phyloP scores from a whole-genome alignment of 139 green algal genomes.

The Chlorella vulgaris region DNA sequence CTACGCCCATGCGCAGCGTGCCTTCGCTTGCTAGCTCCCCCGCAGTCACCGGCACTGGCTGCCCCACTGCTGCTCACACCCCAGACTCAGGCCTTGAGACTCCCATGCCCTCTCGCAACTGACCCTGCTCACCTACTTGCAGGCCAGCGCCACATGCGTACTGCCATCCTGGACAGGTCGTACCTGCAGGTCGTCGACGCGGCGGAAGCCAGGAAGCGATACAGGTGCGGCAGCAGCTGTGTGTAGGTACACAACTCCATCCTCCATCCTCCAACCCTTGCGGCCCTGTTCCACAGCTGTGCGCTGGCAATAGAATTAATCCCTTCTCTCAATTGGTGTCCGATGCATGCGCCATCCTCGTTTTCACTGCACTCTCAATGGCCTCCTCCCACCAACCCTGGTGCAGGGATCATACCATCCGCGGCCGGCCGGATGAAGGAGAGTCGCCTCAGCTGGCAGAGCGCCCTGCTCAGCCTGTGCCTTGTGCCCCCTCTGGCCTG shows the following conservation, averaged over 20 bases:
- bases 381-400: too few species aligned
- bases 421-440: background rate
- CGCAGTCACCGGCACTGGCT: too few species aligned
- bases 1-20: too few species aligned
- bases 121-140: background rate
- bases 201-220: slow-evolving; percentile 18
- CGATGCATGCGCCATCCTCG: too few species aligned
- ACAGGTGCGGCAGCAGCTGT: background rate
- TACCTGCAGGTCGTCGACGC: slow-evolving; percentile 20
- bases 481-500: background rate
- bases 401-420: background rate
- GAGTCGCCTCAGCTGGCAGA: background rate
- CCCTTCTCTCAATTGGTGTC: too few species aligned
- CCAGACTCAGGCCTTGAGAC: background rate
- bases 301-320: too few species aligned
- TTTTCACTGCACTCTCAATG: too few species aligned
- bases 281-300: too few species aligned
- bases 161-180: slow-evolving; percentile 4
- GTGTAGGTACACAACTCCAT: too few species aligned
- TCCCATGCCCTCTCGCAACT: background rate
- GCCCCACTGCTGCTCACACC: too few species aligned
- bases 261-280: too few species aligned
- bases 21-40: too few species aligned
- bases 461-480: background rate
- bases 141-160: slow-evolving; percentile 18